A percentile compares a stretch with the other conserved stretches of the same genome.
Evolutionary conservation across 2,329 filamentous ascomycete genomes (phyloP).

Genomic region (Talaromyces sp.): DNA sequence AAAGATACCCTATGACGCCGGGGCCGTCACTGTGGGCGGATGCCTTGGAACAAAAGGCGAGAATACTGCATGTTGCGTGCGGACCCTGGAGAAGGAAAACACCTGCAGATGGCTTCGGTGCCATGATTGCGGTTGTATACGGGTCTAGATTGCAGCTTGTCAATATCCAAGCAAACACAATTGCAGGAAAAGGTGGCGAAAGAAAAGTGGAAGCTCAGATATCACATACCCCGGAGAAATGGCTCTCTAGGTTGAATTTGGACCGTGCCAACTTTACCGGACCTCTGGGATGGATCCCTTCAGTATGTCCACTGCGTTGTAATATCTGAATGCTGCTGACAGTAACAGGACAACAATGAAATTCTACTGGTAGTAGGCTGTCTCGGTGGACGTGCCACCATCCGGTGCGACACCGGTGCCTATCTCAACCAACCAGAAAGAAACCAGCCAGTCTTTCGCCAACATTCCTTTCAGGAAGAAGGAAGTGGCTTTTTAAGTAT

Average conservation of each 20-base stretch:
- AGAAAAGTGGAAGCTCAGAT: background rate
- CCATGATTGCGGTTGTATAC: constrained; percentile 23
- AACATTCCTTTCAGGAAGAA: constrained; percentile 19
- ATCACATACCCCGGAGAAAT: constrained; percentile 11
- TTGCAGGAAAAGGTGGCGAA: background rate
- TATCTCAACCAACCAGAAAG: constrained; percentile 14
- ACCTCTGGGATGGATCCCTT: constrained; percentile 25
- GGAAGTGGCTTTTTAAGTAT: constrained; percentile 5
- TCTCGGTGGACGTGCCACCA: constrained; percentile 19
- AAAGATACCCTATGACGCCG: constrained; percentile 15
- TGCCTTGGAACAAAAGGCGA: constrained; percentile 19
- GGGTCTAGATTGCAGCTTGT: constrained; percentile 24
- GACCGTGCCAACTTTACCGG: constrained; percentile 21
- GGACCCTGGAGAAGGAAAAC: constrained; percentile 26
- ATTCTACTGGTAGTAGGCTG: constrained; percentile 20
- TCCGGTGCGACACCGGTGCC: constrained; percentile 13
- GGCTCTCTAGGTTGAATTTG: constrained; percentile 5
- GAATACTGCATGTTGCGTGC: constrained; percentile 24
- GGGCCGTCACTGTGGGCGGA: constrained; percentile 25
- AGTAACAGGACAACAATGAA: constrained; percentile 17
- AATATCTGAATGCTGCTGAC: background rate
- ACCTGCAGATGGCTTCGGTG: constrained; percentile 1
- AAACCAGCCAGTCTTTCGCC: constrained; percentile 6
- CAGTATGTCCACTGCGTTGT: constrained; percentile 18
- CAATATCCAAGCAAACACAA: constrained; percentile 16